Base-by-base conservation (phyloP, 2,329 filamentous ascomycete species). In the Cercospora sesami region DNA sequence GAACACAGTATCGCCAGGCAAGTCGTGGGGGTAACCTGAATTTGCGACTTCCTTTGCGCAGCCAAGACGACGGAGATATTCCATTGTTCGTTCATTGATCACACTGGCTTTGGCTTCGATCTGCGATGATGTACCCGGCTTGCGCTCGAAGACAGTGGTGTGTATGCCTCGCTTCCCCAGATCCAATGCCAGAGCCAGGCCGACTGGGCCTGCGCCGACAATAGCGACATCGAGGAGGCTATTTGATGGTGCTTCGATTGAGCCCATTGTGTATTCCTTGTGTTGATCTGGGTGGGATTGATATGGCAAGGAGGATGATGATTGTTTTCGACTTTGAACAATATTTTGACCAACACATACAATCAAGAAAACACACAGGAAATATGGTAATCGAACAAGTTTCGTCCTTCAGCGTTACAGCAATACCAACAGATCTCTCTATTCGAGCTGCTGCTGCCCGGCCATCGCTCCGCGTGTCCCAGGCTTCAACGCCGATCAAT, bases 81-180 rank as follows among this genome's bases (percentile, higher is more conserved):
- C 62, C 62, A 64, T 64, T 12, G 62, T 64, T 12, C 62, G 62
- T 28, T 64, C 62, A 42, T 64, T 64, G 23, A 64, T 55, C 14
- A 64, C 62, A 9, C 62, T 64, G 23, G 62, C 62, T 39, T 64
- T 64, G 26, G 48, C 62, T 26, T 64, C 61, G 21, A 64, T 64
- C 7, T 57, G 23, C 7, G 61, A 26, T 9, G 45, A 39, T 33
- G 61, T 57, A 16, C 61, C 45, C 57, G 61, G 45, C 33, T 64
- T 64, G 45, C 61, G 61, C 28, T 64, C 61, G 30, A 64, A 28
- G 21, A 64, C 33, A n/a, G 51, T 53, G n/a, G 61, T 23, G 6
- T 48, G 45, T 26, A 64, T 48, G 39, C 61, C 61, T 21, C 61
- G 61, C 26, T 64, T 39, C 9, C 61, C 61, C 14, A 64, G 45